Evolutionary conservation across 1,284 basidiomycete genomes (phyloP).

Genomic region (Amylostereum areolatum): DNA sequence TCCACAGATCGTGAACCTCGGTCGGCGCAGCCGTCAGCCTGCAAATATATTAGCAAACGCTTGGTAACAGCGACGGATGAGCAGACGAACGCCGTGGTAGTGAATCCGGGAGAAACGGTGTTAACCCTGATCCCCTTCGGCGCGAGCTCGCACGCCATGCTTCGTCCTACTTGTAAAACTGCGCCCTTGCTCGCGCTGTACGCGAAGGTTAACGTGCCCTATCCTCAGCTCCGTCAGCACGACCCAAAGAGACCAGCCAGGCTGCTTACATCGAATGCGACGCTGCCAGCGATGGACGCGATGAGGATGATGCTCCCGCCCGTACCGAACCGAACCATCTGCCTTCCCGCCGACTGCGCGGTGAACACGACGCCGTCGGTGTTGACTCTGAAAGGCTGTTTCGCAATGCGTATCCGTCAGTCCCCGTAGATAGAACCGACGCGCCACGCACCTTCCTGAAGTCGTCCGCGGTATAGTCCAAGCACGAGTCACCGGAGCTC

Average conservation of each 20-base stretch:
- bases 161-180: conserved; percentile 35
- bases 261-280: conserved; percentile 4
- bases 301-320: conserved; percentile 42
- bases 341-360: conserved; percentile 33
- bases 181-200: conserved; percentile 37
- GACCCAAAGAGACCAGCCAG: background rate
- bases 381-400: conserved; percentile 36
- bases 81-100: too few species aligned
- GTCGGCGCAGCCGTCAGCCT: conserved; percentile 29
- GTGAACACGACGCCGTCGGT: conserved; percentile 35
- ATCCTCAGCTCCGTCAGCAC: too few species aligned
- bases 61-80: too few species aligned
- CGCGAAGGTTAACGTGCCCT: conserved; percentile 23
- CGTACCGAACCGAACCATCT: conserved; percentile 29
- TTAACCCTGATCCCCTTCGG: conserved; percentile 30
- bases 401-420: background rate
- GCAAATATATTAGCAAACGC: background rate
- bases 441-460: conserved; percentile 54
- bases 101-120: conserved; percentile 23
- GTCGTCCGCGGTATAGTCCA: conserved; percentile 63
- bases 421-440: background rate
- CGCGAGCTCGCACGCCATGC: conserved; percentile 38
- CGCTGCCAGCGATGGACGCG: conserved; percentile 39
- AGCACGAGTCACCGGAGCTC: conserved; percentile 50
- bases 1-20: conserved; percentile 27